These are phyloP conservation scores for Diaporthe citri DNA, from an alignment of 2,329 filamentous ascomycete species.

Conservation along the genomic window DNA sequence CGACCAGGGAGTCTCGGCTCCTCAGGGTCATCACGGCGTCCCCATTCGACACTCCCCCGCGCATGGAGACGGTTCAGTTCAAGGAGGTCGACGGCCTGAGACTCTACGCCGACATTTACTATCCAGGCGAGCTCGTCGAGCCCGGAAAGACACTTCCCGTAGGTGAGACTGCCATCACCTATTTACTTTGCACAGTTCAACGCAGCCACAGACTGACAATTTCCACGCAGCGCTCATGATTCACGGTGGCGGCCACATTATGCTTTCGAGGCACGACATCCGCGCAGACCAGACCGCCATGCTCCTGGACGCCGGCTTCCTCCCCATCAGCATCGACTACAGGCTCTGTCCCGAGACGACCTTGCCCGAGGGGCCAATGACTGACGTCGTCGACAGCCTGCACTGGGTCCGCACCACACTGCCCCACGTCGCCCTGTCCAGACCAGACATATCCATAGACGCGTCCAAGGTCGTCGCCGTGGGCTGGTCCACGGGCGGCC, in stretches of 20 bases:
- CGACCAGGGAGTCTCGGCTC: constrained; percentile 44
- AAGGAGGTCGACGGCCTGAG: constrained; percentile 41
- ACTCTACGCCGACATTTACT: constrained; percentile 52
- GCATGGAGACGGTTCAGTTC: constrained; percentile 42
- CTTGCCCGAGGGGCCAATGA: constrained; percentile 59
- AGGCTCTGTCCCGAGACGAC: constrained; percentile 62
- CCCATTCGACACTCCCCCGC: background rate
- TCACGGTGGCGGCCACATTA: constrained; percentile 58
- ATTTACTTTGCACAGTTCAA: background rate
- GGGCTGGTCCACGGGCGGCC: constrained; percentile 64
- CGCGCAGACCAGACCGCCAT: constrained; percentile 52
- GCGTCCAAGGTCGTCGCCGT: constrained; percentile 53
- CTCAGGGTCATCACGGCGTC: constrained; percentile 46
- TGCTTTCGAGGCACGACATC: constrained; percentile 54
- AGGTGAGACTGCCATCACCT: constrained; percentile 28
- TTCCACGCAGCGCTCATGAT: constrained; percentile 55
- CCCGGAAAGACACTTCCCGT: constrained; percentile 25
- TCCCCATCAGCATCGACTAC: constrained; percentile 64
- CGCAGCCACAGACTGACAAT: background rate
- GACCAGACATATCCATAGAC: constrained; percentile 43
- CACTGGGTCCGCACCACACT: constrained; percentile 46
- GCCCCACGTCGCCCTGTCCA: constrained; percentile 42
- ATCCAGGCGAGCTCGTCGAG: constrained; percentile 41
- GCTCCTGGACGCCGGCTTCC: constrained; percentile 54
- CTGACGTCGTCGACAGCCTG: constrained; percentile 58